These are phyloP conservation scores for Phytophthora citricola DNA, from an alignment of 352 stramenopile species.

Conservation along the genomic window DNA sequence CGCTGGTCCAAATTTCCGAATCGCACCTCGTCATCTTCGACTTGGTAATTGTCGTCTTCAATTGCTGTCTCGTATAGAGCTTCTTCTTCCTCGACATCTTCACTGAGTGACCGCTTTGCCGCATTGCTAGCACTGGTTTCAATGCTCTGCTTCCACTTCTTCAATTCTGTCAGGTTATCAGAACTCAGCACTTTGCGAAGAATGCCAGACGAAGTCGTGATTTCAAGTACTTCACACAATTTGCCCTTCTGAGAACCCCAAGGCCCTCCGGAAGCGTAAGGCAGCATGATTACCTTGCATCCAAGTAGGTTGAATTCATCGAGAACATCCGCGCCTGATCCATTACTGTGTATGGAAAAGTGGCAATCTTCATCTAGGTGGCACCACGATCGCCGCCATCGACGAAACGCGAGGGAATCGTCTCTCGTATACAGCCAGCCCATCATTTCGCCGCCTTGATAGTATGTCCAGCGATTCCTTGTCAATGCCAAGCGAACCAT, in stretches of 20 bases:
- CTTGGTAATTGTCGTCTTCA: slow-evolving; percentile 26
- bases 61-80: slow-evolving; percentile 32
- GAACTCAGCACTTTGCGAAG: slow-evolving; percentile 75
- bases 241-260: slow-evolving; percentile 41
- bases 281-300: slow-evolving; percentile 75
- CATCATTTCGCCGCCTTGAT: slow-evolving; percentile 70
- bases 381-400: slow-evolving; percentile 86
- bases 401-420: slow-evolving; percentile 83
- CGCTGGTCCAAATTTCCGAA: slow-evolving; percentile 24
- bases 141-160: slow-evolving; percentile 78
- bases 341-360: slow-evolving; percentile 78
- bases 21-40: slow-evolving; percentile 16
- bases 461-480: slow-evolving; percentile 65
- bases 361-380: slow-evolving; percentile 74
- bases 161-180: slow-evolving; percentile 59
- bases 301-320: slow-evolving; percentile 70
- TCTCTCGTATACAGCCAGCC: slow-evolving; percentile 87
- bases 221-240: slow-evolving; percentile 58
- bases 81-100: slow-evolving; percentile 46
- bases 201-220: slow-evolving; percentile 52
- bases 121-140: slow-evolving; percentile 59
- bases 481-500: slow-evolving; percentile 67
- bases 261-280: slow-evolving; percentile 55
- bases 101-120: slow-evolving; percentile 35
- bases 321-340: slow-evolving; percentile 65